Base-by-base conservation (phyloP, 202 grass and related monocot species). In the Cymbopogon flexuosus region DNA sequence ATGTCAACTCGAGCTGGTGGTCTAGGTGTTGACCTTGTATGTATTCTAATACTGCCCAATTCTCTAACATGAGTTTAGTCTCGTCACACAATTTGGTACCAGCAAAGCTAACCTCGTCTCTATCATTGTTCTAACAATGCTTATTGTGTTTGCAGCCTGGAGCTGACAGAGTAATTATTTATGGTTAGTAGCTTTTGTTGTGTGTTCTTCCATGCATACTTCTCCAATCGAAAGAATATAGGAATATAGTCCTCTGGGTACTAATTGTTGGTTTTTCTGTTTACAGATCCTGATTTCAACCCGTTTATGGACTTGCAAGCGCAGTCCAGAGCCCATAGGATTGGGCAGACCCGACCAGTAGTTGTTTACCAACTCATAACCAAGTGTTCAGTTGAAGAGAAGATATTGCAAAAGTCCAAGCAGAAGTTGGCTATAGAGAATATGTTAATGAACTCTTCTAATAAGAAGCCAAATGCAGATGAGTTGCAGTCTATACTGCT, bases 261-360 rank as follows among this genome's bases (percentile, higher is more conserved):
- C 64, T 88, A 16, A 72, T 82, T 70, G 10, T 35, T 19, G 15
- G 9, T 60, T 64, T 64, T 75, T 13, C 0, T 24, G 51, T 89
- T 83, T 62, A 52, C 77, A 93, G 91, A 93, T 83, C 91, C 91
- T 10, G 91, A 93, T 37, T 93, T 93, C 88, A 93, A 91, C 60
- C 88, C 91, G 10, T 93, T 91, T 75, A 91, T 88, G 88, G 91
- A 93, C 62, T 82, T 93, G 65, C 91, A 93, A 84, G 91, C 91
- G 40, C 88, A 93, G 27, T 87, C 88, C 1, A 70, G 91, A 35
- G 91, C 88, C 1, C 88, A 91, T 39, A 72, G 91, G 10, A 93
- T 93, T 72, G 91, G 86, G 0, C 91, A 93, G 80, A 89, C 91
- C 10, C 73, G 88, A 12, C 88, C 83, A 2, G 86, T 91, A 14